These are phyloP conservation scores for Penicillium egyptiacum DNA, from an alignment of 495 filamentous ascomycete species.

Conservation along the genomic window DNA sequence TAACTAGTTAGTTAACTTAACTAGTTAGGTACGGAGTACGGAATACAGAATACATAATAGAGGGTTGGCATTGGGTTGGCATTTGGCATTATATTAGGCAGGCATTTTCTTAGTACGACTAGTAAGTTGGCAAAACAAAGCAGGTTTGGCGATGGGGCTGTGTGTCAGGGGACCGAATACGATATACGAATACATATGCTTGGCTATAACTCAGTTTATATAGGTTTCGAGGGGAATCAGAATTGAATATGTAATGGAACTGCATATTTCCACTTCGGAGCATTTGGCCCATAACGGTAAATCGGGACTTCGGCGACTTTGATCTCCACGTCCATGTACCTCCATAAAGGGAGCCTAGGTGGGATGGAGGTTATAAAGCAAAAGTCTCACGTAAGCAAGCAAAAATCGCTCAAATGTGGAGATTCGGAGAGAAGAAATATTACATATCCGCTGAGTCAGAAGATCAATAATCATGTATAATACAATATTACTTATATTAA, in stretches of 20 bases:
- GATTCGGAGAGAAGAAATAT: not conserved
- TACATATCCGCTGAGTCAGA: conserved; percentile 14
- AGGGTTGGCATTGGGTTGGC: no score
- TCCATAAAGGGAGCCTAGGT: no score
- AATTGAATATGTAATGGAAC: no score
- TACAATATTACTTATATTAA: no score
- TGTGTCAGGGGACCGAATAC: not conserved
- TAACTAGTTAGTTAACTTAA: no score
- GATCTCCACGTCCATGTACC: no score
- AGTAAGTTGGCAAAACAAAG: not conserved
- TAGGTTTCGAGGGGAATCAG: no score
- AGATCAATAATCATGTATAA: not conserved
- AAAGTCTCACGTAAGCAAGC: conserved; percentile 4
- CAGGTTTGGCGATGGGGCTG: conserved; percentile 1
- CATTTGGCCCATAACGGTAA: conserved; percentile 16
- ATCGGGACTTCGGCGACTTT: conserved; percentile 26
- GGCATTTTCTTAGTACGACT: not conserved
- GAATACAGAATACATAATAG: no score
- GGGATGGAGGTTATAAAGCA: not conserved
- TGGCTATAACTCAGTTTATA: no score
- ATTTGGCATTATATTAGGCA: conserved; percentile 4
- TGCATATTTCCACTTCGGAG: not conserved
- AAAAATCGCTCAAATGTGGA: conserved; percentile 16
- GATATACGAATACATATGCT: not conserved
- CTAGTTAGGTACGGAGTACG: no score